Evolutionary conservation across 306 rosid genomes (phyloP).

Genomic region (Ziziphus jujuba): DNA sequence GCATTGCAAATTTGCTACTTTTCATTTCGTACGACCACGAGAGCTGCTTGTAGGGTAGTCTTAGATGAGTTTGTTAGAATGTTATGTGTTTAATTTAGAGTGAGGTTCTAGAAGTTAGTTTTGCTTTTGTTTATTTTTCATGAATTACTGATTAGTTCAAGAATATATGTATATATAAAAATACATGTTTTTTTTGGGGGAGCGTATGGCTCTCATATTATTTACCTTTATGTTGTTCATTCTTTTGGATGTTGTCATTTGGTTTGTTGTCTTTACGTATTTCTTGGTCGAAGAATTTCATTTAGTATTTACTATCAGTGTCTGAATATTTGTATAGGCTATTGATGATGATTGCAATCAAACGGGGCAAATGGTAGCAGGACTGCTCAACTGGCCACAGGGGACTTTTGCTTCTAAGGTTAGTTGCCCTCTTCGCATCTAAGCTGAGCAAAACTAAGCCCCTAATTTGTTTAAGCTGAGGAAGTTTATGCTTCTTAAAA

Average conservation of each 20-base stretch:
- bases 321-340: constrained; percentile 46
- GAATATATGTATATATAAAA: no score
- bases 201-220: background rate
- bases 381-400: constrained; percentile 94
- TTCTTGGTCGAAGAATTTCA: background rate
- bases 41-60: no score
- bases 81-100: background rate
- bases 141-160: no score
- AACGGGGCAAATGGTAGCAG: constrained; percentile 95
- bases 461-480: background rate
- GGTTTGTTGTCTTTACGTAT: background rate
- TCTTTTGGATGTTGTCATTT: background rate
- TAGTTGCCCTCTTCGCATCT: constrained; percentile 17
- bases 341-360: constrained; percentile 99
- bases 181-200: no score
- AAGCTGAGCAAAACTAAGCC: background rate
- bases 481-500: background rate
- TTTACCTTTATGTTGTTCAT: background rate
- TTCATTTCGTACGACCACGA: no score
- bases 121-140: background rate
- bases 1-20: no score
- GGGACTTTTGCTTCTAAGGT: constrained; percentile 99
- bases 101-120: constrained; percentile 1
- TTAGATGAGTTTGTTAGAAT: background rate
- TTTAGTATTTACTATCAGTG: background rate